These are phyloP conservation scores for Spizellomyces punctatus DNA, from an alignment of 192 early-diverging fungal species.

Conservation along the genomic window DNA sequence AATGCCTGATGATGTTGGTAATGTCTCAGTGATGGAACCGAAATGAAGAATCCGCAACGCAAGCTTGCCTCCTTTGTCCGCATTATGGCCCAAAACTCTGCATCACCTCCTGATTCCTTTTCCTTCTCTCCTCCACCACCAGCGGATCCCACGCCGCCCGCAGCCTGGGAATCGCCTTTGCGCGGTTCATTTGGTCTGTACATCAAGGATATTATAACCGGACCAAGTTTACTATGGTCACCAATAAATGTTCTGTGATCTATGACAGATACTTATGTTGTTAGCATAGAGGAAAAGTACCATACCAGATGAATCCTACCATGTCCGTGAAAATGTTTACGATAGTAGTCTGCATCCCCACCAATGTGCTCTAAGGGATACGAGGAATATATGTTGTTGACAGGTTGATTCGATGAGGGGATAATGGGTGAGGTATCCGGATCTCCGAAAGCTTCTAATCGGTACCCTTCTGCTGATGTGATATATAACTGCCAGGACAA, in stretches of 20 bases:
- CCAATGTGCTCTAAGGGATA: constrained; percentile 37
- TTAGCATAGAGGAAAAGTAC: background rate
- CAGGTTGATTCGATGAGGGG: background rate
- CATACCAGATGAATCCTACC: background rate
- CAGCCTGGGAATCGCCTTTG: background rate
- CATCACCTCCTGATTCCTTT: background rate
- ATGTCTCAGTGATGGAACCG: too few species aligned
- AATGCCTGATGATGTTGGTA: background rate
- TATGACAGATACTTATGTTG: background rate
- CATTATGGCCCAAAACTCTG: constrained; percentile 30
- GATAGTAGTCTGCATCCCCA: constrained; percentile 33
- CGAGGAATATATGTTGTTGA: constrained; percentile 2
- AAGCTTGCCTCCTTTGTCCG: constrained; percentile 26
- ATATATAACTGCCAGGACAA: constrained; percentile 10
- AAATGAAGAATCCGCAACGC: too few species aligned
- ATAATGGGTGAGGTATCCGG: background rate
- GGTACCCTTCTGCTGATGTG: constrained; percentile 22
- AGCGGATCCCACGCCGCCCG: background rate
- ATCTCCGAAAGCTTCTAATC: constrained; percentile 28
- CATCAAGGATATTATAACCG: constrained; percentile 44
- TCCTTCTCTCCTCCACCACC: background rate
- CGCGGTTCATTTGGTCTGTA: background rate
- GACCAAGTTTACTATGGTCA: constrained; percentile 25
- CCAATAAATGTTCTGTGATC: constrained; percentile 40
- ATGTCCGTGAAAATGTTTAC: constrained; percentile 29